Evolutionary conservation across 2,329 filamentous ascomycete species (phyloP).

Genomic region (Diaporthe helianthi): DNA sequence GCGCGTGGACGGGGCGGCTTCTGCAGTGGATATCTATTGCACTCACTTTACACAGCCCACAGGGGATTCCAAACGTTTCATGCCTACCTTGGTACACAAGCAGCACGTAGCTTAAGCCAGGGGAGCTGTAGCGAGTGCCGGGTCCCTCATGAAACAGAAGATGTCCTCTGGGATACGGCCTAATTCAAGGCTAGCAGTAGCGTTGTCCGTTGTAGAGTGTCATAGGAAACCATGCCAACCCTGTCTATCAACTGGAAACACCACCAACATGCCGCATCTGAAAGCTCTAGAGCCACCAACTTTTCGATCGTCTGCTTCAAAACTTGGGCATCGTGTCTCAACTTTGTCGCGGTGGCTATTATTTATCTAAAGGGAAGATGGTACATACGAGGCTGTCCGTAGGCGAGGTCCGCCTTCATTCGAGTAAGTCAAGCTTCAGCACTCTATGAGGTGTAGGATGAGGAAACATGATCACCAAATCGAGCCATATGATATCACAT

Average conservation of each 20-base stretch:
- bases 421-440: background rate
- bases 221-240: background rate
- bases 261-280: background rate
- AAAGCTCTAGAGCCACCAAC: background rate
- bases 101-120: background rate
- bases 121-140: background rate
- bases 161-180: background rate
- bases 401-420: background rate
- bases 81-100: background rate
- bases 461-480: background rate
- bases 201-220: background rate
- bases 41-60: background rate
- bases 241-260: background rate
- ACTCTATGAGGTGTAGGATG: background rate
- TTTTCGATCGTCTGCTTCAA: background rate
- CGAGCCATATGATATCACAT: background rate
- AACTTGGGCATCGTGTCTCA: background rate
- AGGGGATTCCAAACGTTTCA: constrained; percentile 15
- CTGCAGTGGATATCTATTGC: background rate
- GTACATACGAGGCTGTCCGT: background rate
- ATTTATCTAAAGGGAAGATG: background rate
- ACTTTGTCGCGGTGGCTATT: too few relatives aligned
- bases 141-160: background rate
- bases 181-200: constrained; percentile 1
- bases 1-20: constrained; percentile 22